Evolutionary conservation across 495 filamentous ascomycete genomes (phyloP).

Genomic region (Penicillium salamii): DNA sequence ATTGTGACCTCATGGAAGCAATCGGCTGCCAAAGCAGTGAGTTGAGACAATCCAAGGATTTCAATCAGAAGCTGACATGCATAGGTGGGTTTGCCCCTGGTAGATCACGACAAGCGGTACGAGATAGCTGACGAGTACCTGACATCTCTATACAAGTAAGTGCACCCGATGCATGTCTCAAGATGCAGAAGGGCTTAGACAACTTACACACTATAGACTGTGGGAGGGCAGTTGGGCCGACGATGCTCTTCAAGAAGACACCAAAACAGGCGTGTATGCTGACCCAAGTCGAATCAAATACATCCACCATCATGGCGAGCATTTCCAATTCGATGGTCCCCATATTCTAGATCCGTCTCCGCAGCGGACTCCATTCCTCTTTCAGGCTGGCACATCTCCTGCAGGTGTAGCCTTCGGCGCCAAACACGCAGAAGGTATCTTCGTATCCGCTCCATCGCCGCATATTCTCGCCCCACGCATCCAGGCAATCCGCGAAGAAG

Average conservation of each 20-base stretch:
- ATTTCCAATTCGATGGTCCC: conserved; percentile 41
- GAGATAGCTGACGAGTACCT: conserved; percentile 52
- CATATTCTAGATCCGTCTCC: conserved; percentile 50
- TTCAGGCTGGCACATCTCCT: conserved; percentile 47
- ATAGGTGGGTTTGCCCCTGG: conserved; percentile 7
- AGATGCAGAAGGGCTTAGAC: no score
- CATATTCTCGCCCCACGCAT: conserved; percentile 8
- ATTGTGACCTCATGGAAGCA: conserved; percentile 35
- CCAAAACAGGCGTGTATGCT: conserved; percentile 38
- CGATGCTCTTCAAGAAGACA: conserved; percentile 40
- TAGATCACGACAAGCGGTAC: conserved; percentile 51
- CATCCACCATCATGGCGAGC: conserved; percentile 51
- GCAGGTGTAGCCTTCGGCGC: conserved; percentile 51
- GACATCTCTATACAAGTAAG: conserved; percentile 39
- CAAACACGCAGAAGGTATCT: conserved; percentile 54
- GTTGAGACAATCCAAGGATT: conserved; percentile 36
- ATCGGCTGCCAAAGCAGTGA: conserved; percentile 43
- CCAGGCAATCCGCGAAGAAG: conserved; percentile 9
- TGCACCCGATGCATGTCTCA: no score
- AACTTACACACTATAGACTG: conserved; percentile 17
- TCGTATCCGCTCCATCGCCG: conserved; percentile 40
- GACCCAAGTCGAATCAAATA: conserved; percentile 45
- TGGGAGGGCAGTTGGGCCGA: conserved; percentile 55
- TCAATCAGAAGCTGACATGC: background rate
- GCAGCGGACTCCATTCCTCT: conserved; percentile 54